Evolutionary conservation across 208 protist species (phyloP), one percentile per base, ranked within the genome.

Genomic region (Herpetomonas tarakana): DNA sequence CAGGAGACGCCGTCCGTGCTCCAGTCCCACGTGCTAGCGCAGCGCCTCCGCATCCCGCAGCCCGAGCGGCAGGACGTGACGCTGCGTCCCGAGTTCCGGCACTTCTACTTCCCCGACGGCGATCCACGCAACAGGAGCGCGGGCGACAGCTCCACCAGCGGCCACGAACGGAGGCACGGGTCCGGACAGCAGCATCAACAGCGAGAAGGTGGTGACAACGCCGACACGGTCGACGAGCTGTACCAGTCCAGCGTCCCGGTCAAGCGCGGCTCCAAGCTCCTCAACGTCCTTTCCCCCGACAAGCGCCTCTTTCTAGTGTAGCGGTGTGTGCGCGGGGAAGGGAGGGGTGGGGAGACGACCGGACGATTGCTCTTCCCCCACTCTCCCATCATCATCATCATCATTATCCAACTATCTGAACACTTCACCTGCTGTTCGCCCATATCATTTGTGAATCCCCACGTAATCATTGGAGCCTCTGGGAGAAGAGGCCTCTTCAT

Each of bases 11-110:
- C 68, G 27, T 62, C 72, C 16, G 53, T 74, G 58, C 65, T 58
- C 60, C 50, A 44, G 4, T 61, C 72, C 14, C 60, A 55, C 9
- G 39, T 52, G 9, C 25, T 68, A 28, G 65, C 72, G 12, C 21
- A 58, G 29, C 46, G 58, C 26, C 51, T 65, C 0, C 26, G 58
- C 26, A 25, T 78, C 26, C 24, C 30, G 0, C 22, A 41, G 19
- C 49, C 58, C 1, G 18, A 26, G 27, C 72, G 60, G 2, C 72
- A 78, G 50, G 22, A 58, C 25, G 54, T 79, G 49, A 64, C 73
- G 0, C 49, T 52, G 9, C 59, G 62, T 0, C 1, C 4, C 1
- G 58, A 73, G 35, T 74, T 79, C 25, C 31, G 57, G 31, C 50
- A 57, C 2, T 74, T 70, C 24, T 79, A 79, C 58, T 62, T 54